A percentile compares a stretch with the other conserved stretches of the same genome.
Conservation (phyloP, 1,139 yeast species). For the Taphrina confusa region DNA sequence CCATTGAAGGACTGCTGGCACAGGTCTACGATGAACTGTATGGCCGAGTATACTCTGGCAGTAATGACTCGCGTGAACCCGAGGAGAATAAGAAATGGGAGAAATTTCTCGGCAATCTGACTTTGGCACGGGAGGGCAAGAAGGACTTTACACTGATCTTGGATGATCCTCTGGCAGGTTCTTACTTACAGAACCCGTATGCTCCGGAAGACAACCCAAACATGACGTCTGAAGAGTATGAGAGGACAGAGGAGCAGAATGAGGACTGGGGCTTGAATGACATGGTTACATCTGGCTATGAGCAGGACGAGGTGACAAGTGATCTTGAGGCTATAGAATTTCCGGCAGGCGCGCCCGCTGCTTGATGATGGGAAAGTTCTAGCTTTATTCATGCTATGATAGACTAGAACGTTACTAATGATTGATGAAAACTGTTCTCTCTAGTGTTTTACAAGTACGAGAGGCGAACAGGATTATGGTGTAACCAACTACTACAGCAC, state of each 20-base stretch:
- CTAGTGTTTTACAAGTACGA: too few relatives aligned
- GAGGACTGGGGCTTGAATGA: conserved; percentile 90
- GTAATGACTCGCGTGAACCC: conserved; percentile 88
- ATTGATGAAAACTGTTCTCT: too few relatives aligned
- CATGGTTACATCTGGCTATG: conserved; percentile 53
- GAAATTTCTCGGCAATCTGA: conserved; percentile 68
- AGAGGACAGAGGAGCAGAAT: conserved; percentile 55
- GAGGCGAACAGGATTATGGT: too few relatives aligned
- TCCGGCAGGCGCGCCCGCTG: conserved; percentile 32
- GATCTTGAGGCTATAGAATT: background rate
- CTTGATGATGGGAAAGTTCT: background rate
- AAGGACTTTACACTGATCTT: conserved; percentile 78
- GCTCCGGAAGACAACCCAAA: conserved; percentile 98
- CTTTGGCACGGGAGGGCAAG: conserved; percentile 81
- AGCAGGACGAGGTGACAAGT: conserved; percentile 21
- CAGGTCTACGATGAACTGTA: conserved; percentile 91
- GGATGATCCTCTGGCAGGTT: conserved; percentile 94
- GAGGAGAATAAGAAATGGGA: conserved; percentile 79
- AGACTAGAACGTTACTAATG: too few relatives aligned
- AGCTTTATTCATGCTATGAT: too few relatives aligned
- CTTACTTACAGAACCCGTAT: conserved; percentile 93
- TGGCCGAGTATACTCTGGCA: conserved; percentile 76
- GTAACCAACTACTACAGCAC: too few relatives aligned
- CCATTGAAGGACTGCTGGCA: conserved; percentile 73
- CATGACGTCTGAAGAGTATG: conserved; percentile 86